Conservation (phyloP, 169 alveolate species). For the Plasmodium falciparum region DNA sequence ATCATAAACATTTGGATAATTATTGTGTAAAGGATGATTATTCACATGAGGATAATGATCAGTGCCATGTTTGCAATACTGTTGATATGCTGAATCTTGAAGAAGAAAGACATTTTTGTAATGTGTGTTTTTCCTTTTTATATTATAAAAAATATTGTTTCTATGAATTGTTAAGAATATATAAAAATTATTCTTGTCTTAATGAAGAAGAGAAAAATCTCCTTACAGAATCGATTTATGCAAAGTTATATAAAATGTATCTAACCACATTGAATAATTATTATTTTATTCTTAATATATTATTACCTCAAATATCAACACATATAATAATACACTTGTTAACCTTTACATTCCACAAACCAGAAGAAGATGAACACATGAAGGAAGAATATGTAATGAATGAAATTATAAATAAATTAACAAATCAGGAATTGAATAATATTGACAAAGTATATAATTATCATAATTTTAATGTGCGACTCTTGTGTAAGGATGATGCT, state of each 20-base stretch:
- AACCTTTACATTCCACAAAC: conserved; percentile 24
- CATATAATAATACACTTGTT: conserved; percentile 33
- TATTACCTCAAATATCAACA: conserved; percentile 67
- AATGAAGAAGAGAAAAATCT: conserved; percentile 37
- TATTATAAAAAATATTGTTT: conserved; percentile 71
- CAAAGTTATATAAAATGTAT: conserved; percentile 53
- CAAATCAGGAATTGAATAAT: conserved; percentile 22
- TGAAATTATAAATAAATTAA: conserved; percentile 38
- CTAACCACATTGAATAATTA: conserved; percentile 39
- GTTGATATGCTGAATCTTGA: conserved; percentile 23
- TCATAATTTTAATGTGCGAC: conserved; percentile 31
- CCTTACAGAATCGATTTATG: conserved; percentile 50
- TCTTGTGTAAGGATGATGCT: conserved; percentile 63
- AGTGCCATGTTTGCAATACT: not conserved
- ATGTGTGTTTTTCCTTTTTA: conserved; percentile 71
- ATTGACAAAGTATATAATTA: conserved; percentile 39
- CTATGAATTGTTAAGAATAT: conserved; percentile 63
- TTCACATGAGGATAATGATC: not conserved
- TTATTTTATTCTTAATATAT: conserved; percentile 49
- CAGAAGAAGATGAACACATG: not conserved
- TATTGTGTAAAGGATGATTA: not conserved
- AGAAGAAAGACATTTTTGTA: conserved; percentile 72
- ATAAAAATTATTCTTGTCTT: conserved; percentile 16
- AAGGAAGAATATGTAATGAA: conserved; percentile 36
- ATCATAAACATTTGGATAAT: not conserved